phyloP scores from a whole-genome alignment of 495 filamentous ascomycete genomes.

The Neohortaea acidophila region DNA sequence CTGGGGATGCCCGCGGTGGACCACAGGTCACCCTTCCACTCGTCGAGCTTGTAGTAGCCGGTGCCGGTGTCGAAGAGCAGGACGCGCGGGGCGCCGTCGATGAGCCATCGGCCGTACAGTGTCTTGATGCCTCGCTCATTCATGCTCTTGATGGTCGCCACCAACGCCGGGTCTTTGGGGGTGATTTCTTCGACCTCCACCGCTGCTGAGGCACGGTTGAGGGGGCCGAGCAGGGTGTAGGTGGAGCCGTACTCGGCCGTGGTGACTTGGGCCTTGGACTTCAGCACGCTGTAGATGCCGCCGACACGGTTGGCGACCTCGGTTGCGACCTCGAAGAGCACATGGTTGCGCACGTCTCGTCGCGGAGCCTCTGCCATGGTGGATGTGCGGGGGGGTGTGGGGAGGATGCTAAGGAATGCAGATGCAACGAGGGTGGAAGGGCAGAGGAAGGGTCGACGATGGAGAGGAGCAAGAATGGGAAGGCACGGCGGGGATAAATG shows the following conservation, averaged over 20 bases:
- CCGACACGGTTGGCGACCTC: conserved; percentile 97
- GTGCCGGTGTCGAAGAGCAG: conserved; percentile 90
- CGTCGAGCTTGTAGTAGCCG: conserved; percentile 76
- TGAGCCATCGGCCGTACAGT: conserved; percentile 90
- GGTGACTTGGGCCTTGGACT: conserved; percentile 95
- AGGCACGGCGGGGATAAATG: no score
- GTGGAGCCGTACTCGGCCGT: conserved; percentile 96
- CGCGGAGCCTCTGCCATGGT: background rate
- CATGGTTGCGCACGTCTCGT: conserved; percentile 61
- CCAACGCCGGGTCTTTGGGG: conserved; percentile 64
- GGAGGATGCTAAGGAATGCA: no score
- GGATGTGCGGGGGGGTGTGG: no score
- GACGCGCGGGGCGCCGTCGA: conserved; percentile 88
- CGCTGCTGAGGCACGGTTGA: conserved; percentile 84
- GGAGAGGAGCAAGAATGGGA: no score
- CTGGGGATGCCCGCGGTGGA: conserved; percentile 81
- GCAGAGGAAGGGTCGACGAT: no score
- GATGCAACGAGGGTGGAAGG: no score
- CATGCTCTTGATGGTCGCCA: conserved; percentile 78
- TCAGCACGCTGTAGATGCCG: conserved; percentile 96
- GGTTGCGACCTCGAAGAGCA: conserved; percentile 89
- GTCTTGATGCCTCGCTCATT: conserved; percentile 76
- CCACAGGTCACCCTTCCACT: conserved; percentile 97
- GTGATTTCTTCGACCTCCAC: conserved; percentile 90
- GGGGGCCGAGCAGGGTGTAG: conserved; percentile 87